Evolutionary conservation across 1,284 basidiomycete genomes (phyloP).

Genomic region (Rhodotorula mucilaginosa): DNA sequence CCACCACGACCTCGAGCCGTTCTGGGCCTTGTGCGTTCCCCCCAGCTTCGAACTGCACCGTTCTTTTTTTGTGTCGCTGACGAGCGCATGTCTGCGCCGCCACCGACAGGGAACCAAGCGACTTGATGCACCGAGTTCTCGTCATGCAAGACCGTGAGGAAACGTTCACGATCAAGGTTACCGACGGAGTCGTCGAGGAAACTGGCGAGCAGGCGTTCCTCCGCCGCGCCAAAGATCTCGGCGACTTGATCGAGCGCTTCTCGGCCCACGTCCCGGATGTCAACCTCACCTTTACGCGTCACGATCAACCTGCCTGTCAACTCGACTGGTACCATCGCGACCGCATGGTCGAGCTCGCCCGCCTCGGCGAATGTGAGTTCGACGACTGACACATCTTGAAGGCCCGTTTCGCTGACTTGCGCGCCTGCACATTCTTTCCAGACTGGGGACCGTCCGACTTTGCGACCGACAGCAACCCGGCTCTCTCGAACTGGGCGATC

Average conservation of each 20-base stretch:
- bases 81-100: neutral
- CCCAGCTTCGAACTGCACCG: too few relatives aligned
- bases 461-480: slow-evolving; percentile 21
- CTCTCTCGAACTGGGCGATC: slow-evolving; percentile 41
- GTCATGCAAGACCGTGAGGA: slow-evolving; percentile 44
- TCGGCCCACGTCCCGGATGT: slow-evolving; percentile 48
- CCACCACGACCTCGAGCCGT: slow-evolving; percentile 39
- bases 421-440: accelerated
- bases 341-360: slow-evolving; percentile 51
- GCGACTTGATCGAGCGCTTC: slow-evolving; percentile 48
- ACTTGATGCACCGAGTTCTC: slow-evolving; percentile 36
- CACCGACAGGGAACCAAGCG: slow-evolving; percentile 31
- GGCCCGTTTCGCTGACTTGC: neutral
- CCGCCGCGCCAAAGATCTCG: slow-evolving; percentile 42
- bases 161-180: slow-evolving; percentile 44
- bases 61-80: neutral
- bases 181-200: slow-evolving; percentile 27
- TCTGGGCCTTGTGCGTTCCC: slow-evolving; percentile 40
- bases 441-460: slow-evolving; percentile 41
- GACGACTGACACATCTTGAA: neutral
- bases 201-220: slow-evolving; percentile 40
- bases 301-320: slow-evolving; percentile 54
- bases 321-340: slow-evolving; percentile 50
- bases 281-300: slow-evolving; percentile 53
- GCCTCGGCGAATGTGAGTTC: slow-evolving; percentile 45